phyloP scores from a whole-genome alignment of 176 grass and related monocot species.

The Zea luxurians region DNA sequence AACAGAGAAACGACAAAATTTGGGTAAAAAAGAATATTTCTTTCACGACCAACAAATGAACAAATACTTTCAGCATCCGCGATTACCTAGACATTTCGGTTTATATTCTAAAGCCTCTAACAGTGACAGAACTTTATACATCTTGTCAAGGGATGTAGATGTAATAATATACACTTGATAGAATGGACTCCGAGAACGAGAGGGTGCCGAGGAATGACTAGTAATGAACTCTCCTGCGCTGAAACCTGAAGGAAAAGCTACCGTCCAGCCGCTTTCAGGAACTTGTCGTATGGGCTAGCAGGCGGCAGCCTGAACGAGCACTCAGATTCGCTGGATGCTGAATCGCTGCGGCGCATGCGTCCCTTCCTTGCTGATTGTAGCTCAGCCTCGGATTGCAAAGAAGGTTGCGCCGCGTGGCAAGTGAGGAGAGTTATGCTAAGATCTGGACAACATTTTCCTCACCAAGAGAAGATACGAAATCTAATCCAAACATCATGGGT shows the following conservation, averaged over 20 bases:
- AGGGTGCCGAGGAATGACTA: not conserved
- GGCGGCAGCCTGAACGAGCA: conserved; percentile 81
- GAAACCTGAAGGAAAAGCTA: conserved; percentile 39
- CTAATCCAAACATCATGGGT: too few species aligned
- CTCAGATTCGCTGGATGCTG: conserved; percentile 61
- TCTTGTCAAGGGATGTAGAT: conserved; percentile 34
- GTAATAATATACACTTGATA: conserved; percentile 39
- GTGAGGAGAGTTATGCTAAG: not conserved
- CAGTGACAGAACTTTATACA: conserved; percentile 45
- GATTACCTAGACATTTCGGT: conserved; percentile 21
- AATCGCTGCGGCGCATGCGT: conserved; percentile 51
- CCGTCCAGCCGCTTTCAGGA: conserved; percentile 90
- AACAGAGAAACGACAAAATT: too few species aligned
- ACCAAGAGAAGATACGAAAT: too few species aligned
- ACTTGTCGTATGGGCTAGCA: conserved; percentile 92
- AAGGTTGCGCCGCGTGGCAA: conserved; percentile 50
- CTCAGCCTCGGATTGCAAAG: conserved; percentile 36
- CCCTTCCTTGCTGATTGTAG: conserved; percentile 53
- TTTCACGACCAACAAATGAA: conserved; percentile 12
- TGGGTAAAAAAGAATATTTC: too few species aligned
- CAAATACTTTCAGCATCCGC: not conserved
- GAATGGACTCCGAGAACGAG: conserved; percentile 6
- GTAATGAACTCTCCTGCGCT: conserved; percentile 13
- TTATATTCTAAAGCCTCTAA: conserved; percentile 29
- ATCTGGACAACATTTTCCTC: not conserved